These are phyloP conservation scores for Phytopythium litorale DNA, from an alignment of 352 stramenopile genomes.

Conservation along the genomic window DNA sequence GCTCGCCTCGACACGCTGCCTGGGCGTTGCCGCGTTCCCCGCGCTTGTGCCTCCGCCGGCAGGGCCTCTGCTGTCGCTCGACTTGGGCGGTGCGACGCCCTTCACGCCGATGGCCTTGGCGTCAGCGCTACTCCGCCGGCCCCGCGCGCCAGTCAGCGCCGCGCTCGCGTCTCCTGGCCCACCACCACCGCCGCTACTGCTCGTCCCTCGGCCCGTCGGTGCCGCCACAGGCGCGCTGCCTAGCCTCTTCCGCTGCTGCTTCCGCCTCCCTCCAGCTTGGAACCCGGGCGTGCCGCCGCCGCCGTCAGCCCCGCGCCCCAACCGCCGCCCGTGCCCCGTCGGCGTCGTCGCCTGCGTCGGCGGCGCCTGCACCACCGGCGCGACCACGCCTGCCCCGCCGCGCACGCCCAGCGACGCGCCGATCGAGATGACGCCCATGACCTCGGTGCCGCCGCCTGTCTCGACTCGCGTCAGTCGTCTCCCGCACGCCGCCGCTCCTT, in stretches of 20 bases:
- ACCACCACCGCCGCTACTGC: background rate
- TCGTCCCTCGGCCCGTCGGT: background rate
- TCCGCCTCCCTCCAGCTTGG: slow-evolving; percentile 13
- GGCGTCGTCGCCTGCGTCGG: background rate
- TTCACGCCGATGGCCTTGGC: slow-evolving; percentile 5
- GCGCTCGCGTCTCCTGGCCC: background rate
- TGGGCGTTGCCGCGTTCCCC: background rate
- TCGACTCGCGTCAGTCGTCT: no score
- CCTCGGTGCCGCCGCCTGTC: background rate
- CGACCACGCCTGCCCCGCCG: slow-evolving; percentile 8
- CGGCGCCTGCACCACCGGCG: slow-evolving; percentile 1
- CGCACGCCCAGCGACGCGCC: slow-evolving; percentile 72
- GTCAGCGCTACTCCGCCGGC: background rate
- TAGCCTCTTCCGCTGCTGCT: slow-evolving; percentile 17
- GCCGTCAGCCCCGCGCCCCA: background rate
- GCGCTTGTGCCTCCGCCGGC: background rate
- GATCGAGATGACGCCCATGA: slow-evolving; percentile 79
- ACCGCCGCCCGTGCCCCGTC: slow-evolving; percentile 2
- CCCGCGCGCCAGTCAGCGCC: background rate
- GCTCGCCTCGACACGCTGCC: background rate
- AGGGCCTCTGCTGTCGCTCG: background rate
- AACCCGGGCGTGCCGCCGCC: background rate
- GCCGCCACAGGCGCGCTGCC: background rate
- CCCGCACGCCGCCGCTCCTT: no score
- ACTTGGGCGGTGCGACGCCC: slow-evolving; percentile 5